These are phyloP conservation scores for Ilyonectria robusta DNA, from an alignment of 2,329 filamentous ascomycete genomes.

Conservation along the genomic window DNA sequence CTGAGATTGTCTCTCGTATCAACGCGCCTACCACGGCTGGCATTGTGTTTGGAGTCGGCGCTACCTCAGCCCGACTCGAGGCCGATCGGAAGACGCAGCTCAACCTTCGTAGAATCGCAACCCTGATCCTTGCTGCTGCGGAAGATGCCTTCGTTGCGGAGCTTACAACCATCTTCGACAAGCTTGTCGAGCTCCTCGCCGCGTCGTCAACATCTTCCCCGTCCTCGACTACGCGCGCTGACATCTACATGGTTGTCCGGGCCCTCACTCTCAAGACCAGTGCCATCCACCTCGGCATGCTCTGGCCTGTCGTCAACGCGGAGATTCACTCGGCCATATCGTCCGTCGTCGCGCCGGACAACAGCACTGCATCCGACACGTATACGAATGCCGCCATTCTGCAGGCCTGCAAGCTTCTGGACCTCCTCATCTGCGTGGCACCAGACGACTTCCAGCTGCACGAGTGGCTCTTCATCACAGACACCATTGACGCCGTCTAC, in stretches of 20 bases:
- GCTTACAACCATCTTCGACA: conserved; percentile 81
- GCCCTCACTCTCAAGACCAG: conserved; percentile 85
- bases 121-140: conserved; percentile 82
- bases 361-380: conserved; percentile 74
- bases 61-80: conserved; percentile 92
- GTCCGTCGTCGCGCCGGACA: conserved; percentile 78
- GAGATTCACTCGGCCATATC: conserved; percentile 87
- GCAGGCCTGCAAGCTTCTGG: conserved; percentile 94
- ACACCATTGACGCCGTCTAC: conserved; percentile 97
- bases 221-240: conserved; percentile 88
- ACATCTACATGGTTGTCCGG: conserved; percentile 90
- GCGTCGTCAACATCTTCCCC: conserved; percentile 92
- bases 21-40: conserved; percentile 91
- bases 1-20: conserved; percentile 84
- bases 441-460: conserved; percentile 99
- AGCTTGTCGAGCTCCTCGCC: conserved; percentile 86
- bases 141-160: conserved; percentile 86
- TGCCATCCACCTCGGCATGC: conserved; percentile 81
- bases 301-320: conserved; percentile 92
- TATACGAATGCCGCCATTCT: conserved; percentile 84
- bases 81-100: conserved; percentile 94
- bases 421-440: conserved; percentile 86
- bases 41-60: conserved; percentile 98
- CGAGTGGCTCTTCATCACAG: conserved; percentile 97
- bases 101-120: conserved; percentile 85